Percentiles rank a stretch among this genome's conserved stretches.
phyloP scores from a whole-genome alignment of 73 alveolate genomes.

The Durusdinium trenchii region DNA sequence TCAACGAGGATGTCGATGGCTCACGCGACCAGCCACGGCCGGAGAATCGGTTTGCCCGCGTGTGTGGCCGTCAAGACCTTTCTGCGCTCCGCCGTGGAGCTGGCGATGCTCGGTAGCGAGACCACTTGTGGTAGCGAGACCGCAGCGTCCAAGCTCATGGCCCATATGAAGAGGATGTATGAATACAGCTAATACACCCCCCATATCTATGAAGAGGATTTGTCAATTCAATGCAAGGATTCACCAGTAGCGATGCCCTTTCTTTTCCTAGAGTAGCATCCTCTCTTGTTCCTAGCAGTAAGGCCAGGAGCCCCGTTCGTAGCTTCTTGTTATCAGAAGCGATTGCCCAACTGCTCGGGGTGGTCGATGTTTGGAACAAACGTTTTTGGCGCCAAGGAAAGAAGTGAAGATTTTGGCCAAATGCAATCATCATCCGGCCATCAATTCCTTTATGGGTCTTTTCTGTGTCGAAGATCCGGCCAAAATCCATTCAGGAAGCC shows the following conservation, averaged over 20 bases:
- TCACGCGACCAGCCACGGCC: neutral
- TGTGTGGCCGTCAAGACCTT: constrained; percentile 46
- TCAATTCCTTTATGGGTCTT: constrained; percentile 45
- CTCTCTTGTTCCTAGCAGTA: no score
- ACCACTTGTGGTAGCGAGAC: no score
- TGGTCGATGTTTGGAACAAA: neutral
- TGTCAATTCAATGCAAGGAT: neutral
- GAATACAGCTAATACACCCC: no score
- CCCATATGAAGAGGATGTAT: no score
- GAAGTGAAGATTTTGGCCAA: constrained; percentile 7
- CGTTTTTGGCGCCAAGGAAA: neutral
- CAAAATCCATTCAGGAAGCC: neutral
- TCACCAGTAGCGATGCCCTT: neutral
- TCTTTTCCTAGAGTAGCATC: neutral
- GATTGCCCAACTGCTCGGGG: neutral
- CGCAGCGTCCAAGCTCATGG: no score
- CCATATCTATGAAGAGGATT: no score
- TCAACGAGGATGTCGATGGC: neutral
- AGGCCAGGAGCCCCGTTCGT: neutral
- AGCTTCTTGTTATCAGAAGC: neutral
- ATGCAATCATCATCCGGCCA: constrained; percentile 42
- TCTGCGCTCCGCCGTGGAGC: neutral
- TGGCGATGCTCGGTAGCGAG: constrained; percentile 17
- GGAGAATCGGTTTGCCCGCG: constrained; percentile 10
- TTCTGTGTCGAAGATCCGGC: constrained; percentile 38